Evolutionary conservation across 768 basidiomycete species (phyloP), one percentile per base, ranked within the genome.

Genomic region (Termitomyces sp.): DNA sequence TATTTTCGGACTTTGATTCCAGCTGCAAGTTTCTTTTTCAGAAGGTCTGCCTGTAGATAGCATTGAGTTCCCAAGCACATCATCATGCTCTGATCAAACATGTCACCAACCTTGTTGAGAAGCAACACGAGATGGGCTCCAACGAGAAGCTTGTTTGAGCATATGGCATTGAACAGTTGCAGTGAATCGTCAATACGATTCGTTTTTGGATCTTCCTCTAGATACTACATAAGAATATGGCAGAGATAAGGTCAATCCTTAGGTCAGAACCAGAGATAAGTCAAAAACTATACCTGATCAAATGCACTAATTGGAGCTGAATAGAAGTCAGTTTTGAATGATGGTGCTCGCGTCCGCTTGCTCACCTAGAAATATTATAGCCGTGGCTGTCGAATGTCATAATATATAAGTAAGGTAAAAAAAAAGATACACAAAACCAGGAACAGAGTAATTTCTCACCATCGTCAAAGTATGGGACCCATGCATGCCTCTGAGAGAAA

Each of bases 391-490:
- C 13, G 41, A 13, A 3, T 9, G 4, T 23, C 20, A 35, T 20
- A 9, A 44, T 4, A n/a, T 10, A 29, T 29, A n/a, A n/a, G n/a
- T n/a, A n/a, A n/a, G n/a, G n/a, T 29, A 29, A 22, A 33, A 15
- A 20, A 4, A 22, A 15, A 4, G 32, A 2, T 22, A 36, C 3
- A 22, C 33, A n/a, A 12, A 48, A 22, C 5, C 15, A 35, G 10
- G 1, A 67, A 63, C 56, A 60, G 53, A 56, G 56, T n/a, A 54
- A 48, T 48, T 39, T 73, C 80, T 61, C 68, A 85, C 87, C 89
- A 65, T 91, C 89, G 65, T 92, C 90, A 60, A 93, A 93, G 69
- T 84, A 93, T 29, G 90, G 88, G 39, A 86, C 82, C 90, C 90
- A 92, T 6, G 86, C 84, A 61, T 85, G 87, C 63, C 91, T 76